Conservation (phyloP, 371 early-diverging fungal genomes). For the Blakeslea trispora region DNA sequence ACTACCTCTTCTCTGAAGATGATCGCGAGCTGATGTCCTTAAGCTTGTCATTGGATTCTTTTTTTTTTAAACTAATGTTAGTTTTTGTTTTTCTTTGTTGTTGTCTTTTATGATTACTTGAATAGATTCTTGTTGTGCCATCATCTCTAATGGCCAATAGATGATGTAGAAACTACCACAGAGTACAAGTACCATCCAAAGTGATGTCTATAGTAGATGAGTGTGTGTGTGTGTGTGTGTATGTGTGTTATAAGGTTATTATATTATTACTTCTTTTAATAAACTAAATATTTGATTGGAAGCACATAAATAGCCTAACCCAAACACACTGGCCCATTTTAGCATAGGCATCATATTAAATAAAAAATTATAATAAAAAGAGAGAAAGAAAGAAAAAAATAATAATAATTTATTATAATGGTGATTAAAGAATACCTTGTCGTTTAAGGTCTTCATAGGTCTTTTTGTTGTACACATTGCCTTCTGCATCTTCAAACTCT, state of each 20-base stretch:
- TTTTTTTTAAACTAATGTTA: no score
- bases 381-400: background rate
- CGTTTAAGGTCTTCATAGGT: conserved; percentile 94
- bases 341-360: background rate
- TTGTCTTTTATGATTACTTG: conserved; percentile 11
- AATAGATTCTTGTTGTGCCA: conserved; percentile 28
- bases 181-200: conserved; percentile 13
- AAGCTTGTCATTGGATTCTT: conserved; percentile 25
- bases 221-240: no score
- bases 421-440: conserved; percentile 81
- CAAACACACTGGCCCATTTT: conserved; percentile 19
- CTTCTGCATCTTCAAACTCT: conserved; percentile 2
- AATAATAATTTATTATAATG: background rate
- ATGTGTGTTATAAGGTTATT: no score
- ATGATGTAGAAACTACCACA: conserved; percentile 21
- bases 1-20: conserved; percentile 39
- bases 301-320: conserved; percentile 34
- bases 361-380: conserved; percentile 3
- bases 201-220: no score
- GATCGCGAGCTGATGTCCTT: conserved; percentile 38
- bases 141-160: conserved; percentile 26
- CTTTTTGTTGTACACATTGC: conserved; percentile 96
- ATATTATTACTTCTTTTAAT: conserved; percentile 22
- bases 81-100: no score
- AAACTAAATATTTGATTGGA: conserved; percentile 21